Evolutionary conservation across 2,329 filamentous ascomycete species (phyloP), one percentile per base, ranked within the genome.

Genomic region (Penicillium sclerotiorum): DNA sequence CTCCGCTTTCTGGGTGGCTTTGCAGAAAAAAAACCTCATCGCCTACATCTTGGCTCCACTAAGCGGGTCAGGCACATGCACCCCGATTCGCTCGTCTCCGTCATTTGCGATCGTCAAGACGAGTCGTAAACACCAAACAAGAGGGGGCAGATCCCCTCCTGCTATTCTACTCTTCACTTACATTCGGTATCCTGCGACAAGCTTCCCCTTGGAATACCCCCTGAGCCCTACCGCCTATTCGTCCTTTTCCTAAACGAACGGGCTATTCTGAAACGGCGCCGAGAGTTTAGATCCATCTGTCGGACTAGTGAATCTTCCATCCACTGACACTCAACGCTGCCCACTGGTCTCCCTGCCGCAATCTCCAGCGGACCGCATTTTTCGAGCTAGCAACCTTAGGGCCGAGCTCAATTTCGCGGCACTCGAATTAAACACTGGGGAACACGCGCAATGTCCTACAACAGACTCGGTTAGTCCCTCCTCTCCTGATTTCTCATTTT

Each of bases 381-480:
- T 52, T 50, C 50, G 45, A 61, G 57, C 57, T 57, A 44, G 37
- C 45, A 32, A 27, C 23, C 18, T 39, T 32, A 39, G 55, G 57
- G 55, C 60, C 56, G 57, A 47, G 47, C 55, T 59, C 56, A 57
- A 50, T 61, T 57, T 51, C 13, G 45, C 54, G 56, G 37, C 53
- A 58, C 55, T 37, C 50, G 53, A 55, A 56, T 53, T 49, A 54
- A 52, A 45, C 54, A 53, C 57, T 55, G 36, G 36, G 22, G n/a
- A 45, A 7, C 15, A 46, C 45, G 51, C 56, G 55, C 54, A 32
- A 71, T 66, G 65, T 88, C 89, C 68, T 90, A 90, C 77, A 88
- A 89, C 77, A 84, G 85, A 63, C 73, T 89, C 79, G 84, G 86
- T 83, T 80, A 76, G 83, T 83, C 50, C 45, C 47, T 49, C 53